Base-by-base conservation (phyloP, 2,329 filamentous ascomycete genomes). In the Neobulgaria alba region DNA sequence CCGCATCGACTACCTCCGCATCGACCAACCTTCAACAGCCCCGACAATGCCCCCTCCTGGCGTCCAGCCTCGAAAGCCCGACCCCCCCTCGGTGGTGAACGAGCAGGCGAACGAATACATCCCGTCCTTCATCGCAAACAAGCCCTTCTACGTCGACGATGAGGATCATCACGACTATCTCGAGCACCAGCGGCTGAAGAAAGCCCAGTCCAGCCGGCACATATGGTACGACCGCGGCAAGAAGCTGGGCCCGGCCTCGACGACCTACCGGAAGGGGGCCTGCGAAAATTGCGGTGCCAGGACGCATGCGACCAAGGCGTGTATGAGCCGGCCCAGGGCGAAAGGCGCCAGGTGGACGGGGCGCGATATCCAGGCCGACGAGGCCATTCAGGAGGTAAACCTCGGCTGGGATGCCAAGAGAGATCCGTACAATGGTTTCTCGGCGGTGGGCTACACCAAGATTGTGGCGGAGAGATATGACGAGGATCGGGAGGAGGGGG, bases 101-200 rank as follows among this genome's bases (percentile, higher is more conserved):
- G 94, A 94, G 62, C 88, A 94, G 63, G 87, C 92, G 64, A 98
- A 98, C 73, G 81, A 95, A 63, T 98, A 98, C 71, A 98, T 98
- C 57, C 92, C 92, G 4, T 80, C 85, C 39, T 98, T 95, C 72
- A 98, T 98, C 67, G 89, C 88, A 55, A 95, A 95, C 63, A 89
- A 93, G 54, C 92, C 92, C 3, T 98, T 98, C 67, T 98, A 96
- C 64, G 80, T 93, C 40, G 79, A 76, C 56, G 79, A 85, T 54
- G 81, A 82, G 51, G 77, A 82, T 45, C 74, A 83, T 46, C 75
- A 76, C 60, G 89, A 96, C 58, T 98, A 96, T 61, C 85, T 98
- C 50, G 87, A 94, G 65, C 92, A 98, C 77, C 92, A 98, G 59
- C 71, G 90, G 18, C 80, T 88, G 43, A 80, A 83, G 52, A 77